phyloP scores from a whole-genome alignment of 805 yeast genomes.

The Tetrapisispora arboricola region DNA sequence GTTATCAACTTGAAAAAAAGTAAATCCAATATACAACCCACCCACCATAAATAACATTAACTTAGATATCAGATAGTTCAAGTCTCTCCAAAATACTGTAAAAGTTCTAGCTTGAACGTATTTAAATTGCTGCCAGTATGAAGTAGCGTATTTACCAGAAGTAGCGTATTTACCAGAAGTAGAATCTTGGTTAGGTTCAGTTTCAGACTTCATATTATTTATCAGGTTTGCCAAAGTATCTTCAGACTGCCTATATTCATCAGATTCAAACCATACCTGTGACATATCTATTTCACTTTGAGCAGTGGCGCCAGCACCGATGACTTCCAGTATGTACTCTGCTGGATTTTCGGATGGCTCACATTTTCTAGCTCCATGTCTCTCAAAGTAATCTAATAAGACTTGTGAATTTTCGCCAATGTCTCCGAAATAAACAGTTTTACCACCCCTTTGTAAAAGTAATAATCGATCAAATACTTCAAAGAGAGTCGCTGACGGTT shows the following conservation, averaged over 20 bases:
- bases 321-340: constrained; percentile 55
- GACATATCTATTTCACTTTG: constrained; percentile 42
- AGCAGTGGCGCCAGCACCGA: constrained; percentile 71
- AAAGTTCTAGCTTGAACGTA: constrained; percentile 26
- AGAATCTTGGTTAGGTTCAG: too few relatives aligned
- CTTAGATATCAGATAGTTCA: constrained; percentile 35
- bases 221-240: constrained; percentile 41
- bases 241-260: constrained; percentile 30
- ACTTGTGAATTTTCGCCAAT: constrained; percentile 45
- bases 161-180: too few relatives aligned
- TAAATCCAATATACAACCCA: constrained; percentile 43
- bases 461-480: constrained; percentile 52
- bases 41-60: constrained; percentile 35
- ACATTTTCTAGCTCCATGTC: constrained; percentile 56
- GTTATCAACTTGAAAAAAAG: constrained; percentile 43
- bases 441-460: constrained; percentile 57
- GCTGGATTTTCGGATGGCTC: constrained; percentile 50
- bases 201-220: neutral
- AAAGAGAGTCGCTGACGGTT: constrained; percentile 54
- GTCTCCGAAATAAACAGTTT: constrained; percentile 63
- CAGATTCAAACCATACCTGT: constrained; percentile 42
- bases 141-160: constrained; percentile 16
- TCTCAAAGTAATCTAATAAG: constrained; percentile 52
- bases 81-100: constrained; percentile 31
- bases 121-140: constrained; percentile 24